Evolutionary conservation across 208 protist species (phyloP).

Genomic region (Phytomonas sp.): DNA sequence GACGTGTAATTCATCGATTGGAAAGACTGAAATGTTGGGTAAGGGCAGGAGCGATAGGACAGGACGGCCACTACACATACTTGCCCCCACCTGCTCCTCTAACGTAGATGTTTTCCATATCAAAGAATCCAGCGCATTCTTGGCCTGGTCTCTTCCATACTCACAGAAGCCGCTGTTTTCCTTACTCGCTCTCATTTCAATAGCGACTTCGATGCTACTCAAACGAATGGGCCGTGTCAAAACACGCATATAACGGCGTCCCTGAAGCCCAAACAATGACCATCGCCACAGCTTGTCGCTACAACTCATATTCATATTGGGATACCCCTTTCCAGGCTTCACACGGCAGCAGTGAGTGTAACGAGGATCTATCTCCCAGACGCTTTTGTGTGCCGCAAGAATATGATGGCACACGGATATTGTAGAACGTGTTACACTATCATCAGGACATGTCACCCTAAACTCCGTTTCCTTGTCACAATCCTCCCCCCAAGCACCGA

Average conservation of each 20-base stretch:
- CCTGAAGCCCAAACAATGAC: constrained; percentile 62
- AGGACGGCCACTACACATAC: not conserved
- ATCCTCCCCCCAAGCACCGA: not conserved
- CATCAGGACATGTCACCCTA: not conserved
- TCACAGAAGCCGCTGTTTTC: not conserved
- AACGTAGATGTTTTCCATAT: not conserved
- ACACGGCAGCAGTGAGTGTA: constrained; percentile 28
- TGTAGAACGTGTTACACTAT: not conserved
- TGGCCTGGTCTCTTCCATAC: not conserved
- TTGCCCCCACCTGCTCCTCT: not conserved
- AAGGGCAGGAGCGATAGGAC: not conserved
- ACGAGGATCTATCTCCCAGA: constrained; percentile 23
- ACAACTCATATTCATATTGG: constrained; percentile 85
- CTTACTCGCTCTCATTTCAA: not conserved
- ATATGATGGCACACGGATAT: constrained; percentile 16
- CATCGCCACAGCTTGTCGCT: constrained; percentile 86
- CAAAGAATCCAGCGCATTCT: not conserved
- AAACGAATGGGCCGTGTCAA: constrained; percentile 38
- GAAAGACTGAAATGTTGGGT: not conserved
- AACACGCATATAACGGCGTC: constrained; percentile 25
- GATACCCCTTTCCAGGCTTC: constrained; percentile 75
- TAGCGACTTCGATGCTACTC: constrained; percentile 24
- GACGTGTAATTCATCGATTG: not conserved
- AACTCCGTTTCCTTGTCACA: not conserved
- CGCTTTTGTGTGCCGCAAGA: constrained; percentile 41